Evolutionary conservation across 2,329 filamentous ascomycete species (phyloP), one percentile per base, ranked within the genome.

Genomic region (Microascus cirrosus): DNA sequence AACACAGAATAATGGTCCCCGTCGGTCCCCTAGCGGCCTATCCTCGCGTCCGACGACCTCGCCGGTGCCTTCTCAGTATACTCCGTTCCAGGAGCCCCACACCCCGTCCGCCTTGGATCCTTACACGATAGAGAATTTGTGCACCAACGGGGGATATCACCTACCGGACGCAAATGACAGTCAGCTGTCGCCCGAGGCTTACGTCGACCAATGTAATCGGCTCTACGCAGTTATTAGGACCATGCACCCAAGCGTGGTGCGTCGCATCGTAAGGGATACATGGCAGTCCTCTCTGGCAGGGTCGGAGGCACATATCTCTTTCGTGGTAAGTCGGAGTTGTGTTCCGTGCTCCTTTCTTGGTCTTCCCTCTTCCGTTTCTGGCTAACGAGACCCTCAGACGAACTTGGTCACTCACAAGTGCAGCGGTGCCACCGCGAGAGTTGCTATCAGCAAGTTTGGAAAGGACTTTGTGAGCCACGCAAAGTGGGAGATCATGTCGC

Each of bases 351-450:
- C 22, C 11, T 20, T 3, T 10, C n/a, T n/a, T n/a, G n/a, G n/a
- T n/a, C n/a, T n/a, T n/a, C n/a, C n/a, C n/a, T n/a, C n/a, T n/a
- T n/a, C n/a, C 24, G 18, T n/a, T 20, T 35, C 13, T 12, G 15
- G 13, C 36, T 36, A 34, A 51, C n/a, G 12, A 18, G 13, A 51
- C 11, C 39, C 39, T n/a, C 45, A 53, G 57, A 64, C 80, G 45
- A 81, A 80, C 61, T 74, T 76, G 0, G 68, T 72, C 5, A 71
- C 83, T 45, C 74, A 77, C 57, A 74, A 77, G 58, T 73, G 76
- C 11, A 64, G 65, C 22, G 64, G 69, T 0, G 60, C 64, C 0
- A 71, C 74, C 1, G 66, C 78, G 4, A 68, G 63, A 11, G 66
- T 67, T 8, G 68, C 74, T 1, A 65, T 81, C 12, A 63, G 70